Conservation (phyloP, 75 land plant species). For the Cupressus sempervirens region DNA sequence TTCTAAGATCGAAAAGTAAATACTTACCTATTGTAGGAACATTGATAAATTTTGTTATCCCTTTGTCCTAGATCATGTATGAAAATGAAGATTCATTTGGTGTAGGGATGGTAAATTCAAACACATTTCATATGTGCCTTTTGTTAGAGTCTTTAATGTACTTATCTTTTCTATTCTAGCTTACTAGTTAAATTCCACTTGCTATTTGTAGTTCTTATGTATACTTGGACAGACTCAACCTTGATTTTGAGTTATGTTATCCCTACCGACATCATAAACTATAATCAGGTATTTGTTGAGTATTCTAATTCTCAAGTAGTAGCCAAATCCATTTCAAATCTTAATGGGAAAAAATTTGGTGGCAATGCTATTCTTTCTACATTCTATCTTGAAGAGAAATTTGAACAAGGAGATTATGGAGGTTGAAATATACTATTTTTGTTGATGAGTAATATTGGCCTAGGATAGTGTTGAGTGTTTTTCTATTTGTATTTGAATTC, state of each 20-base stretch:
- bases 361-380: slow-evolving; percentile 24
- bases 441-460: neutral
- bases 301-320: slow-evolving; percentile 22
- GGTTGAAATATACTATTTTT: neutral
- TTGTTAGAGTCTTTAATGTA: neutral
- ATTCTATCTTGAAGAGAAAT: slow-evolving; percentile 25
- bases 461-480: neutral
- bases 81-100: slow-evolving; percentile 3
- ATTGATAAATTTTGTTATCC: neutral
- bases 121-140: neutral
- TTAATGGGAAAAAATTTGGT: slow-evolving; percentile 27
- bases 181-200: too few relatives aligned
- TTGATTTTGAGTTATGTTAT: neutral
- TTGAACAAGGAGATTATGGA: slow-evolving; percentile 34
- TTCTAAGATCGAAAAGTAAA: too few relatives aligned
- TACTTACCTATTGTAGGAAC: neutral
- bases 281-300: slow-evolving; percentile 30
- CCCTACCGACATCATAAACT: neutral
- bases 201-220: neutral
- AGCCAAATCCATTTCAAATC: slow-evolving; percentile 16
- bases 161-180: neutral
- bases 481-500: neutral
- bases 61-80: neutral
- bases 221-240: neutral
- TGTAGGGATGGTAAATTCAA: neutral